Evolutionary conservation across 1,284 basidiomycete species (phyloP), one percentile per base, ranked within the genome.

Genomic region (Puccinia horiana): DNA sequence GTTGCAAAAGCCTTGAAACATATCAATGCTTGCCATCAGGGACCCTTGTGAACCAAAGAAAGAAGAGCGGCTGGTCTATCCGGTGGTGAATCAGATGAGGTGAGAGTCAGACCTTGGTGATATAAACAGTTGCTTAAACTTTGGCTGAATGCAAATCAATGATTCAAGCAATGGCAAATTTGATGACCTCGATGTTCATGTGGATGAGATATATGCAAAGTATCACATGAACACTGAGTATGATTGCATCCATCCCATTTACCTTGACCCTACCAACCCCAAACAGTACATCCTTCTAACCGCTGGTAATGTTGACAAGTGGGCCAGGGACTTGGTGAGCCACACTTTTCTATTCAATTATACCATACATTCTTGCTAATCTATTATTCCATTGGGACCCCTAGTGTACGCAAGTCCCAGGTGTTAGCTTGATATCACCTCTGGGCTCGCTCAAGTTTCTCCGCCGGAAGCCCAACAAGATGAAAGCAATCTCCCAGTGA

Each of bases 241-340:
- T 29, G 26, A 65, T 69, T 14, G 37, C 11, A 11, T 42, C 18
- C 37, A 69, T 44, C 65, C 42, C 1, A 37, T 67, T n/a, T 67
- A 40, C 40, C 63, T 67, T 20, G 63, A 67, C 40, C 63, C 63
- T 2, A 67, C 63, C 63, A 67, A 69, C 42, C 23, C 42, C 20
- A 14, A 69, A 14, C 42, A 18, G 23, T 69, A 23, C 37, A 69
- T 69, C 23, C 63, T 67, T 11, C 32, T 67, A 1, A 67, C 63
- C 4, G 4, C 65, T 16, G 65, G 65, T 1, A 69, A 42, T n/a
- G 20, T 69, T 42, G 65, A 69, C 37, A 42, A 8, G 26, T 69
- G 65, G 65, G 65, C 65, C 5, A 69, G 42, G 29, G 65, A 20
- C 20, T 26, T 69, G 32, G 65, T 67, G 20, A 67, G 32, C 23